Evolutionary conservation across 768 basidiomycete species (phyloP).

Genomic region (Russula sp.): DNA sequence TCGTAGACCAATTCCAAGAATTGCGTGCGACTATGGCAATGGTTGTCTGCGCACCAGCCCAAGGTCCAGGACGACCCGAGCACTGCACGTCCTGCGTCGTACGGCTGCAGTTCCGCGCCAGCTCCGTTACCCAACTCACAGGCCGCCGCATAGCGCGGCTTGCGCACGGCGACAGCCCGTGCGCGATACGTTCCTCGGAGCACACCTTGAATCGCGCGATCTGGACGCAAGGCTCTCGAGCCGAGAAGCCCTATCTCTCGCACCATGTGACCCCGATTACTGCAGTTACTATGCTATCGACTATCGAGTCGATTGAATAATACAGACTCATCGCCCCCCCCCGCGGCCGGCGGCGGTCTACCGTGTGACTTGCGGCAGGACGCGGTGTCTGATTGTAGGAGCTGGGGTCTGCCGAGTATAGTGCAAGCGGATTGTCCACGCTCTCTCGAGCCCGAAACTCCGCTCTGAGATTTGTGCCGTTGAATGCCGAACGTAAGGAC

Average conservation of each 20-base stretch:
- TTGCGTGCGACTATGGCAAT: constrained; percentile 58
- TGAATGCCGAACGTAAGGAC: too few relatives aligned
- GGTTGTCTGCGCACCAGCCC: constrained; percentile 69
- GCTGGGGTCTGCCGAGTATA: too few relatives aligned
- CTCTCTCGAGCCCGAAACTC: too few relatives aligned
- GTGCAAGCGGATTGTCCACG: too few relatives aligned
- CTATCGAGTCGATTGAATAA: too few relatives aligned
- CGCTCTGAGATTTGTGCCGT: too few relatives aligned
- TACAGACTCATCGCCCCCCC: constrained; percentile 51
- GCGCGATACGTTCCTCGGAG: constrained; percentile 35
- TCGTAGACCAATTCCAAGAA: constrained; percentile 73
- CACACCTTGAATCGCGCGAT: constrained; percentile 38
- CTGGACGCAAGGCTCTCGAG: constrained; percentile 33
- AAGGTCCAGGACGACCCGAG: constrained; percentile 20
- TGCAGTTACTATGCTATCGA: too few relatives aligned
- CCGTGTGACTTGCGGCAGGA: constrained; percentile 34
- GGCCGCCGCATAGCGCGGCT: constrained; percentile 3
- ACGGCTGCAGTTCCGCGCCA: background rate
- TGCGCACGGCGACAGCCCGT: constrained; percentile 45
- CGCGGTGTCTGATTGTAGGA: constrained; percentile 41
- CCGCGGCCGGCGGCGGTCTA: constrained; percentile 40
- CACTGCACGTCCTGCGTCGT: constrained; percentile 5
- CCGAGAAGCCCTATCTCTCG: constrained; percentile 44
- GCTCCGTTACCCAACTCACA: background rate
- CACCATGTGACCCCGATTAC: constrained; percentile 53